Evolutionary conservation across 345 rosid genomes (phyloP), one percentile per base, ranked within the genome.

Genomic region (Combretum micranthum): DNA sequence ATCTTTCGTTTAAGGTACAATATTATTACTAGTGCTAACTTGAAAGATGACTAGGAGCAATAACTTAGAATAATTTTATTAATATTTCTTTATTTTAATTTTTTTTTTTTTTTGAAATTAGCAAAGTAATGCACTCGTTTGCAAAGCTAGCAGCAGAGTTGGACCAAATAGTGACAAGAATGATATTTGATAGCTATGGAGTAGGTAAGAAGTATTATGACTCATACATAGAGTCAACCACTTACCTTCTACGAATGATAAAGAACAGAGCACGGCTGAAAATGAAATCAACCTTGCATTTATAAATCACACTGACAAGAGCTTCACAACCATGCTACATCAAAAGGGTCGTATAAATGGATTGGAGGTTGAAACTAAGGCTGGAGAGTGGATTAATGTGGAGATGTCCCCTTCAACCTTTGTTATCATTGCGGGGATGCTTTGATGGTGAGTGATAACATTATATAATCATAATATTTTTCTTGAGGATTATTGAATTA

Each of bases 161-260:
- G 32, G 82, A 87, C 8, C 64, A 52, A 42, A 65, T 53, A 43
- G 83, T 82, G 71, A 64, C 74, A 50, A 82, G 71, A 50, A 80
- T 87, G 95, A 18, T 82, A 37, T 82, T 73, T 63, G 88, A 84
- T 52, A 75, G 88, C 71, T 84, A 82, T 46, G 83, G 86, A 14
- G 59, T 69, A 32, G 39, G 9, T 4, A 75, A 67, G 52, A 79
- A 75, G 45, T 55, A 73, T 44, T 59, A 65, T 4, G 72, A 72
- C n/a, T 44, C 68, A 20, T 74, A 78, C 50, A 45, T 70, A 1
- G 75, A 64, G 15, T 66, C 79, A 2, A 78, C 76, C 14, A 63
- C 64, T 13, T 77, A 80, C 73, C 72, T 84, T 21, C 66, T 82
- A 52, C 77, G 88, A 50, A 63, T 75, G 53, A 53, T 72, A 55